Evolutionary conservation across 2,329 filamentous ascomycete genomes (phyloP), one percentile per base, ranked within the genome.

Genomic region (Bipolaris gigantea): DNA sequence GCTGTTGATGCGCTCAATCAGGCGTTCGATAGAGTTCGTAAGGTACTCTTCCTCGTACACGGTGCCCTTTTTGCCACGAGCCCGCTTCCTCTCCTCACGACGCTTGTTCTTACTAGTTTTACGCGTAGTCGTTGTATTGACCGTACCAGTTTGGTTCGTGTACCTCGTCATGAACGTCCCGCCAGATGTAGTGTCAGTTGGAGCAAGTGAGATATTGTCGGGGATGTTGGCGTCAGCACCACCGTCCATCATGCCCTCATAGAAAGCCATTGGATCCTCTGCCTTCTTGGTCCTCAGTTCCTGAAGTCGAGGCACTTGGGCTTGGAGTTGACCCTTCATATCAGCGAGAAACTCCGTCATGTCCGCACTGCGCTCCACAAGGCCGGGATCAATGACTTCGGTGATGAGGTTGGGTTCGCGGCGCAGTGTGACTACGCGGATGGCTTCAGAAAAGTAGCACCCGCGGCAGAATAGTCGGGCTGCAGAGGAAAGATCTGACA

Each of bases 11-110:
- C 92, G 83, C 72, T 96, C 91, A 13, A 96, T 84, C 32, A 99
- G 81, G 21, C 94, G 82, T 11, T 88, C 84, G 33, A 97, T 86
- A 63, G 88, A 93, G 73, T 92, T 94, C 54, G 96, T 87, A 5
- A 99, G 83, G 73, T 99, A 99, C 75, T 97, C 94, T 71, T 97
- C 93, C 74, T 99, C 94, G 74, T 99, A 99, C 5, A 99, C 90
- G 15, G 90, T 96, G 10, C 94, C 94, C 79, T 97, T 97, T 73
- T 96, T 93, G 21, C 94, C 94, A 7, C 91, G 81, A 0, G 94
- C 94, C 15, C 93, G 86, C 82, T 99, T 99, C 73, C 96, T 86
- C 80, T 99, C 94, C 75, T 99, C 94, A 18, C 92, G 83, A 21
- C 88, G 82, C 48, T 92, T 86, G 70, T 96, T 97, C 80, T 94